Evolutionary conservation across 768 basidiomycete species (phyloP), one percentile per base, ranked within the genome.

Genomic region (Suillus subaureus): DNA sequence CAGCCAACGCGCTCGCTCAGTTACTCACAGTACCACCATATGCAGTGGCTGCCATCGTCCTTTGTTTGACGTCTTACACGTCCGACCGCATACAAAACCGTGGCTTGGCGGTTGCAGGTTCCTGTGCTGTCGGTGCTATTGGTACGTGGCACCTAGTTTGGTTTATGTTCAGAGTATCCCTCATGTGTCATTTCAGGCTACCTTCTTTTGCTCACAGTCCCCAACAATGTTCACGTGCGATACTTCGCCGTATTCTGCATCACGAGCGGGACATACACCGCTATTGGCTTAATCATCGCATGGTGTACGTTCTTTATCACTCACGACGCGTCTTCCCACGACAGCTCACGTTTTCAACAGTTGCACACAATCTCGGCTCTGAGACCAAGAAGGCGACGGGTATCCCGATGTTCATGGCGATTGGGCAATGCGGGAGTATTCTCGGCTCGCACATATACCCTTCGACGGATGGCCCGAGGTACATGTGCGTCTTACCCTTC

Each of bases 11-110:
- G 16, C 74, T 81, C 40, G 86, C 90, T 0, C 91, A 94, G 70
- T 72, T 94, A 2, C 81, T 92, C 61, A 92, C 92, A 1, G 91
- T 94, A 5, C 92, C 92, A 3, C 93, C 93, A 4, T 94, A 94
- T 71, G 89, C 87, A 2, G 87, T 89, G 23, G 85, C 88, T 2
- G 85, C 91, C 1, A 77, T 88, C 13, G 82, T 91, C n/a, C 79
- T 93, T 40, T 79, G 87, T 37, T 40, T 77, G 3, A 82, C 87
- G 61, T 87, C 88, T 1, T 90, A 83, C 72, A 71, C 79, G 6
- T 91, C 93, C 3, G 91, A 93, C 74, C 81, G 85, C 62, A 72
- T 89, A 23, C 90, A 91, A 70, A 85, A 77, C 57, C 85, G 92
- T 40, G 85, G 85, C 6, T 67, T 79, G 16, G 75, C 77, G 45